phyloP scores from a whole-genome alignment of 2,329 filamentous ascomycete genomes.

The Exophiala xenobiotica region DNA sequence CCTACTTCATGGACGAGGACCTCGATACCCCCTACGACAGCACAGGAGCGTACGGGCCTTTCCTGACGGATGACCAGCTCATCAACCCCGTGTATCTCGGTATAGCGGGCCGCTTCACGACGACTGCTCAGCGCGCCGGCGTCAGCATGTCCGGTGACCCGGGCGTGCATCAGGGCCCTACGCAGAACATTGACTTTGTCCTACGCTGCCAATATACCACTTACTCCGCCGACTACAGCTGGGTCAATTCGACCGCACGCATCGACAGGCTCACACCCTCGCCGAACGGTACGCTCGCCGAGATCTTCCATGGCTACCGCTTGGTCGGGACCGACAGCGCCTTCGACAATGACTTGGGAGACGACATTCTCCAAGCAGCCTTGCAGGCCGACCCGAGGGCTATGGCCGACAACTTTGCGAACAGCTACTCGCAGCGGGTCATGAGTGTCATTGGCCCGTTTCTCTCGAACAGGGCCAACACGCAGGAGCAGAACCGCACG shows the following conservation, averaged over 20 bases:
- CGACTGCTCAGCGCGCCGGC: slow-evolving; percentile 13
- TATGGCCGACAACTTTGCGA: slow-evolving; percentile 22
- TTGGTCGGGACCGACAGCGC: slow-evolving; percentile 12
- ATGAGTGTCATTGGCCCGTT: slow-evolving; percentile 28
- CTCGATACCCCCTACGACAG: slow-evolving; percentile 24
- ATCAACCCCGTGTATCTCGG: slow-evolving; percentile 27
- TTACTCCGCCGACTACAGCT: slow-evolving; percentile 27
- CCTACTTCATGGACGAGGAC: slow-evolving; percentile 23
- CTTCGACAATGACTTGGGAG: slow-evolving; percentile 25
- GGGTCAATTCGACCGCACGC: slow-evolving; percentile 21
- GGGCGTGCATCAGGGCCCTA: slow-evolving; percentile 16
- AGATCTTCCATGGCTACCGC: slow-evolving; percentile 29
- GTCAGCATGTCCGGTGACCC: slow-evolving; percentile 19
- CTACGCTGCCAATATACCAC: slow-evolving; percentile 25
- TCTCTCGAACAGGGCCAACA: slow-evolving; percentile 19
- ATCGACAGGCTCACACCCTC: slow-evolving; percentile 18
- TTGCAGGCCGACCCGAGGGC: slow-evolving; percentile 13
- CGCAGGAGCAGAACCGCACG: slow-evolving; percentile 23
- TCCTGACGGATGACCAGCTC: slow-evolving; percentile 22
- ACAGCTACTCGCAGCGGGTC: slow-evolving; percentile 21
- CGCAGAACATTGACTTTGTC: slow-evolving; percentile 21
- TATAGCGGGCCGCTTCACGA: slow-evolving; percentile 20
- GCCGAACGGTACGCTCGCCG: slow-evolving; percentile 26
- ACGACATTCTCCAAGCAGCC: slow-evolving; percentile 19
- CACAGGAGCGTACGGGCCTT: slow-evolving; percentile 13